Conservation (phyloP, 768 basidiomycete species). For the Amyloporia xantha region DNA sequence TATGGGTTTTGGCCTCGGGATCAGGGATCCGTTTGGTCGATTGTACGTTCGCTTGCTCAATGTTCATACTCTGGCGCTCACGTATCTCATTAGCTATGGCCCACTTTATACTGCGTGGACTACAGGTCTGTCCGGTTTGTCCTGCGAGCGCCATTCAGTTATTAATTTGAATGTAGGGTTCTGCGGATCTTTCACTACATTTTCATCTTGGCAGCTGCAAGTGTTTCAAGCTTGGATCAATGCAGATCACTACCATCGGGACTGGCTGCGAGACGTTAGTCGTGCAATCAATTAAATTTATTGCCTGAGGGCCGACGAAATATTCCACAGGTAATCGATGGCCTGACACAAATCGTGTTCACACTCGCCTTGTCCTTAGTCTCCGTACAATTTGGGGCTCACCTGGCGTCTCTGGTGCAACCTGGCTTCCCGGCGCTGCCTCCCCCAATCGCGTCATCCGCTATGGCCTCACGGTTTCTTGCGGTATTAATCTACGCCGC, state of each 20-base stretch:
- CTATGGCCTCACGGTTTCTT: conserved; percentile 44
- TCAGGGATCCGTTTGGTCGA: conserved; percentile 66
- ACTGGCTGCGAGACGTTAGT: conserved; percentile 69
- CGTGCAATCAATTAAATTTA: background rate
- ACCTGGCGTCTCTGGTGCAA: conserved; percentile 41
- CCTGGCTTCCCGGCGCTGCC: conserved; percentile 36
- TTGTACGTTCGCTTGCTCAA: conserved; percentile 50
- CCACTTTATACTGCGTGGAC: conserved; percentile 85
- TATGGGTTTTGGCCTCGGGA: conserved; percentile 75
- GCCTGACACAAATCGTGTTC: conserved; percentile 69
- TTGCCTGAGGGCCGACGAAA: background rate
- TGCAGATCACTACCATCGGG: conserved; percentile 42
- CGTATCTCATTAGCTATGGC: conserved; percentile 70
- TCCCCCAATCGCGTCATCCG: conserved; percentile 38
- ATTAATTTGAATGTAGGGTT: conserved; percentile 47
- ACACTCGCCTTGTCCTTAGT: conserved; percentile 73
- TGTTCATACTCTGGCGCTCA: background rate
- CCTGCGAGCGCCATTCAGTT: background rate
- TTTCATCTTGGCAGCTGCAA: conserved; percentile 92
- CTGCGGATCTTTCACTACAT: conserved; percentile 94
- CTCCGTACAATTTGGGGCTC: conserved; percentile 70
- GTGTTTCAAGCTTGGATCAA: conserved; percentile 85
- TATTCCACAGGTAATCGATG: conserved; percentile 70
- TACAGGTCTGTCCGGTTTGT: conserved; percentile 51
- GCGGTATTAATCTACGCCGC: conserved; percentile 67